phyloP scores from a whole-genome alignment of 352 stramenopile genomes.

The Aphanomyces astaci region DNA sequence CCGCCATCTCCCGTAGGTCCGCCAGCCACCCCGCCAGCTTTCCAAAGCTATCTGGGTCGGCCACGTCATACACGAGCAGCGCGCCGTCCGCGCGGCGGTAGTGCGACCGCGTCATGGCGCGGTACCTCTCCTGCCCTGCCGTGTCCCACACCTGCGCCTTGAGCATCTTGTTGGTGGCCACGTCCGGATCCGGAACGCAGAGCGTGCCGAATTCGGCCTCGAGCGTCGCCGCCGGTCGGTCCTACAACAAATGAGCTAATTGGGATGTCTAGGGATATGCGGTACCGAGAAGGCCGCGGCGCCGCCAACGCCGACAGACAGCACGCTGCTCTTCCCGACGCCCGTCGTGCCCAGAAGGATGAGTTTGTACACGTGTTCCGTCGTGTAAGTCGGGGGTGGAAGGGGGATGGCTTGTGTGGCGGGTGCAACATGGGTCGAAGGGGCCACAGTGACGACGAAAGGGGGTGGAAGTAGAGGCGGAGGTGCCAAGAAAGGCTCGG shows the following conservation, averaged over 20 bases:
- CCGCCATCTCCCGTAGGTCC: slow-evolving; percentile 77
- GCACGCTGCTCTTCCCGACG: slow-evolving; percentile 70
- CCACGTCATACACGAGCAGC: slow-evolving; percentile 89
- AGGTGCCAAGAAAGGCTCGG: slow-evolving; percentile 20
- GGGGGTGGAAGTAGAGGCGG: too few species aligned
- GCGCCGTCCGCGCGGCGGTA: slow-evolving; percentile 81
- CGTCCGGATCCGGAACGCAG: slow-evolving; percentile 47
- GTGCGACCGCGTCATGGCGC: slow-evolving; percentile 80
- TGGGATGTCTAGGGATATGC: neutral
- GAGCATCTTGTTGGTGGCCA: slow-evolving; percentile 44
- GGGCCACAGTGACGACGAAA: too few species aligned
- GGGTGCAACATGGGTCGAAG: too few species aligned
- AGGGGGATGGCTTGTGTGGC: neutral
- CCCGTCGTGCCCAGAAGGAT: slow-evolving; percentile 69
- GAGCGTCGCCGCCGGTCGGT: slow-evolving; percentile 50
- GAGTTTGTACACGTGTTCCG: slow-evolving; percentile 52
- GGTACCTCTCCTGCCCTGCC: slow-evolving; percentile 82
- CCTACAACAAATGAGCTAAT: slow-evolving; percentile 25
- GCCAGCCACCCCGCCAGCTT: slow-evolving; percentile 85
- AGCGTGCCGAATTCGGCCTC: slow-evolving; percentile 71
- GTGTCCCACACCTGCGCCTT: slow-evolving; percentile 87
- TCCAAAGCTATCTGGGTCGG: slow-evolving; percentile 73
- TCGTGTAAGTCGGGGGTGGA: neutral
- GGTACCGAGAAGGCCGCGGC: slow-evolving; percentile 41
- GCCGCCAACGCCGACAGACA: slow-evolving; percentile 53